These are phyloP conservation scores for Ophiostoma piceae DNA, from an alignment of 2,329 filamentous ascomycete species.

Conservation along the genomic window DNA sequence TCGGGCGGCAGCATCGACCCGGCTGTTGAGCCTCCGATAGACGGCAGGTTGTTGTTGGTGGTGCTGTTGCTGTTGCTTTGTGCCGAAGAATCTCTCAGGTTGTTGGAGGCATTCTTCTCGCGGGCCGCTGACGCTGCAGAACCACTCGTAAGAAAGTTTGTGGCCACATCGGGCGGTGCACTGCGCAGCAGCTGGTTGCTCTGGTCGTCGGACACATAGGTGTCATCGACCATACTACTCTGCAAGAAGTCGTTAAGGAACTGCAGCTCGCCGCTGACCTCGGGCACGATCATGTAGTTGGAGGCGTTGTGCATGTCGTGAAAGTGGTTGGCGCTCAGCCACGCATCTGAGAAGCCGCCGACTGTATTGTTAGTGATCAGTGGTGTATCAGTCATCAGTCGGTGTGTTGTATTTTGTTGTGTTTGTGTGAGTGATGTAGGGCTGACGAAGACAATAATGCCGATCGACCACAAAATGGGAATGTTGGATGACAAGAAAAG, in stretches of 20 bases:
- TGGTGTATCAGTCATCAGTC: conserved; percentile 63
- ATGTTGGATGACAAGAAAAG: background rate
- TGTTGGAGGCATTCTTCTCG: conserved; percentile 29
- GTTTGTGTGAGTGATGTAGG: background rate
- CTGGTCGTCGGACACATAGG: conserved; percentile 63
- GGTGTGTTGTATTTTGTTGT: too few relatives aligned
- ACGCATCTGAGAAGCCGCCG: conserved; percentile 74
- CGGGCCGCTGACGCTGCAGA: conserved; percentile 36
- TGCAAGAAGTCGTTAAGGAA: conserved; percentile 94
- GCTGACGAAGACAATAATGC: background rate
- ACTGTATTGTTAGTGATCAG: conserved; percentile 46
- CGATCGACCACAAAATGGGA: background rate
- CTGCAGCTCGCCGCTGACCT: conserved; percentile 95
- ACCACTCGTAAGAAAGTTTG: conserved; percentile 44
- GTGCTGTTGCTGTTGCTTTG: conserved; percentile 21
- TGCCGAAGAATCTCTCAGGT: background rate
- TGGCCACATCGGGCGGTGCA: conserved; percentile 45
- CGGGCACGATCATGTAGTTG: conserved; percentile 87
- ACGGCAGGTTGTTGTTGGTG: conserved; percentile 33
- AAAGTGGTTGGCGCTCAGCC: conserved; percentile 73
- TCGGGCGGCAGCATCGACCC: conserved; percentile 51
- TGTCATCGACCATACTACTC: conserved; percentile 83
- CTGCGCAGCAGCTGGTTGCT: conserved; percentile 40
- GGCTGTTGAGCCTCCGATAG: background rate
- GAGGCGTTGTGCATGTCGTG: conserved; percentile 93